These are phyloP conservation scores for Pachyrhizus erosus DNA, from an alignment of 306 rosid species.

Conservation along the genomic window DNA sequence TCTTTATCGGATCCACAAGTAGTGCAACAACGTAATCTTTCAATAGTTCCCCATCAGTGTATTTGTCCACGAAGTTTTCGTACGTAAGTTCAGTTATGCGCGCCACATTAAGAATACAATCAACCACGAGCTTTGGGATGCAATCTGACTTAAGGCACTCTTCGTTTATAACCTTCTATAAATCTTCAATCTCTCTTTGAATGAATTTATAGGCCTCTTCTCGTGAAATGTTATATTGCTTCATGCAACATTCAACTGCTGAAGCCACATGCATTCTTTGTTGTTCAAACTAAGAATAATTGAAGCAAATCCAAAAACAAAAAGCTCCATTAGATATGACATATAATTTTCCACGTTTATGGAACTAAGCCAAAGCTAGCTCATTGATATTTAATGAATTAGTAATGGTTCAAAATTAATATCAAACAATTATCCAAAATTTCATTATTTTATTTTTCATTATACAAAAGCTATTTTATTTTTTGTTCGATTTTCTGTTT, in stretches of 20 bases:
- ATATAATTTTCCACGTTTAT: too few relatives aligned
- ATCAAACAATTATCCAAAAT: too few relatives aligned
- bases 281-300: slow-evolving; percentile 34
- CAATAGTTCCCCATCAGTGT: slow-evolving; percentile 26
- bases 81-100: slow-evolving; percentile 43
- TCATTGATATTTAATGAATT: too few relatives aligned
- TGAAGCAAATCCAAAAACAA: neutral
- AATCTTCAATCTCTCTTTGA: neutral
- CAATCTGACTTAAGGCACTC: neutral
- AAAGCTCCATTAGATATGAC: too few relatives aligned
- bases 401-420: too few relatives aligned
- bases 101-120: slow-evolving; percentile 46
- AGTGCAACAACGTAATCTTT: slow-evolving; percentile 31
- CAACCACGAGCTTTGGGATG: slow-evolving; percentile 47
- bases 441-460: too few relatives aligned
- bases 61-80: slow-evolving; percentile 29
- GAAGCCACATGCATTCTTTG: slow-evolving; percentile 43
- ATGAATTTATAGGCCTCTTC: slow-evolving; percentile 37
- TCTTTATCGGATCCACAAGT: slow-evolving; percentile 37
- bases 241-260: slow-evolving; percentile 53
- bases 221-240: slow-evolving; percentile 38
- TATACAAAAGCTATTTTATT: too few relatives aligned
- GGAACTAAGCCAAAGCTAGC: too few relatives aligned
- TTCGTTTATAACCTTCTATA: slow-evolving; percentile 49
- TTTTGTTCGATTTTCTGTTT: too few relatives aligned